phyloP scores from a whole-genome alignment of 176 grass and related monocot species.

The Ananas comosus region DNA sequence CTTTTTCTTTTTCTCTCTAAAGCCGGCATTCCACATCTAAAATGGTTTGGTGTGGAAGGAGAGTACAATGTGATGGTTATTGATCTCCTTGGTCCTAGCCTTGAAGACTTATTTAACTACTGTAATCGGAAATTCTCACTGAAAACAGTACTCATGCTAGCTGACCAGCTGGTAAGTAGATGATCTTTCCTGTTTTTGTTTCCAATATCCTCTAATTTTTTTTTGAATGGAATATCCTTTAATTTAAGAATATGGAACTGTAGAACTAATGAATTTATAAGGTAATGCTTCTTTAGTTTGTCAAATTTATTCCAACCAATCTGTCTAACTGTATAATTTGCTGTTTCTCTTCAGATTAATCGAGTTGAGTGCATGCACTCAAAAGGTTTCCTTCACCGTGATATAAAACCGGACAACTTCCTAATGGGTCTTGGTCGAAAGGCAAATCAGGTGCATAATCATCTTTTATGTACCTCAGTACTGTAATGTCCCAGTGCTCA shows the following conservation, averaged over 20 bases:
- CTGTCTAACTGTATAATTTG: neutral
- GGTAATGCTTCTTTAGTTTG: neutral
- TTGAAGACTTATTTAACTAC: conserved; percentile 79
- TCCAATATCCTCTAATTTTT: neutral
- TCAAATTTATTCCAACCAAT: too few relatives aligned
- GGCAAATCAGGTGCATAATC: conserved; percentile 59
- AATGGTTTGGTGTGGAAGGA: conserved; percentile 73
- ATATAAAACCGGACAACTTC: conserved; percentile 81
- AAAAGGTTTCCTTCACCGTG: conserved; percentile 75
- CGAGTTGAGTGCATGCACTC: conserved; percentile 72
- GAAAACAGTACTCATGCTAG: conserved; percentile 74
- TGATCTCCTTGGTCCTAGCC: conserved; percentile 70
- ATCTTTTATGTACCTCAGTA: neutral
- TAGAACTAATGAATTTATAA: neutral
- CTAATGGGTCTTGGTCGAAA: conserved; percentile 72
- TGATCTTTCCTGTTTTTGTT: neutral
- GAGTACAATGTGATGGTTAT: conserved; percentile 87
- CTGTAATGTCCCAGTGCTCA: neutral
- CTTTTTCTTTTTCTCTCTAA: neutral
- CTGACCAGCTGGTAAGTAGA: conserved; percentile 61
- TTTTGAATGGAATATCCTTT: neutral
- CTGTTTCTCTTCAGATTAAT: conserved; percentile 34
- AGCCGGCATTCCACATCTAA: conserved; percentile 69
- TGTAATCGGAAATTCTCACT: conserved; percentile 67
- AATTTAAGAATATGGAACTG: neutral